phyloP scores from a whole-genome alignment of 2,329 filamentous ascomycete genomes.

The Chlorencoelia australis region DNA sequence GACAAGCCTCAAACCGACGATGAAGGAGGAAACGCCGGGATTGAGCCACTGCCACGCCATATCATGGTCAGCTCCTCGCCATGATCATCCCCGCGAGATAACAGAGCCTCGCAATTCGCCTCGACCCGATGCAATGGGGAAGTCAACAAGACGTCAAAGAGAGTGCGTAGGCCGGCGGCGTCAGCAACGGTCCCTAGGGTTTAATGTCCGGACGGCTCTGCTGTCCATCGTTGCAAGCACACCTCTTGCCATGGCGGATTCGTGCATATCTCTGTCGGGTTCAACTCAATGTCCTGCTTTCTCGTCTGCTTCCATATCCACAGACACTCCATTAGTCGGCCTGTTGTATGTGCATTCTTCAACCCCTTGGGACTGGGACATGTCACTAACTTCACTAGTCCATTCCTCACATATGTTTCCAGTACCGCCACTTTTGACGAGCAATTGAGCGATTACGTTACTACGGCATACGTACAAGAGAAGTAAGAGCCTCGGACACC shows the following conservation, averaged over 20 bases:
- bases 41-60: background rate
- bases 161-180: conserved; percentile 12
- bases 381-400: conserved; percentile 39
- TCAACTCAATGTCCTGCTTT: conserved; percentile 68
- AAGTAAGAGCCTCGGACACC: conserved; percentile 54
- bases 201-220: conserved; percentile 19
- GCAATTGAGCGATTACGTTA: conserved; percentile 62
- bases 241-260: conserved; percentile 23
- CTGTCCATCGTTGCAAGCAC: conserved; percentile 23
- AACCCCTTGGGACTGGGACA: conserved; percentile 8
- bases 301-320: conserved; percentile 60
- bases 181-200: conserved; percentile 13
- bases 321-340: conserved; percentile 43
- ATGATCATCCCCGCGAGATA: conserved; percentile 10
- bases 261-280: conserved; percentile 56
- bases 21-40: background rate
- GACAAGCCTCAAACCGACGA: conserved; percentile 1
- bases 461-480: conserved; percentile 60
- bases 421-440: conserved; percentile 68
- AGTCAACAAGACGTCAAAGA: conserved; percentile 4
- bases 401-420: conserved; percentile 77
- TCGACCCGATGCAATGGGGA: conserved; percentile 7
- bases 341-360: conserved; percentile 48
- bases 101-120: conserved; percentile 4
- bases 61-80: background rate